A percentile compares a stretch with the other conserved stretches of the same genome.
phyloP scores from a whole-genome alignment of 2,329 filamentous ascomycete species.

The Trichoderma arundinaceum region DNA sequence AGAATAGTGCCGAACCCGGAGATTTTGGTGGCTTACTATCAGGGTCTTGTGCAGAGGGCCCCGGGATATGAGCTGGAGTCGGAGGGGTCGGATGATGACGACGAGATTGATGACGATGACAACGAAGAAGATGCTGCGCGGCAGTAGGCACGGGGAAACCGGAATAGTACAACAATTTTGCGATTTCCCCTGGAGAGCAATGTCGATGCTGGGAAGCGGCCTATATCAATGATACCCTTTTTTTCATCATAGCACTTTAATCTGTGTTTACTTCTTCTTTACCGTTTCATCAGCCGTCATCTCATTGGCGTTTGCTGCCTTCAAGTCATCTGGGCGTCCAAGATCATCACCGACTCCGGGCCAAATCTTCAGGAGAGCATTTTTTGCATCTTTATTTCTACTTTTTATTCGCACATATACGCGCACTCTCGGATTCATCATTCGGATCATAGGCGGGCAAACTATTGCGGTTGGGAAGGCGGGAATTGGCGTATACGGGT shows the following conservation, averaged over 20 bases:
- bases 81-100: constrained; percentile 44
- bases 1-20: constrained; percentile 96
- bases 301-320: constrained; percentile 6
- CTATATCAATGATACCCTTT: constrained; percentile 32
- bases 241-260: constrained; percentile 7
- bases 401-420: background rate
- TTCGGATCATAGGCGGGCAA: constrained; percentile 3
- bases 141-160: background rate
- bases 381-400: background rate
- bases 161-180: background rate
- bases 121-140: constrained; percentile 34
- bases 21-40: constrained; percentile 90
- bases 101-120: constrained; percentile 39
- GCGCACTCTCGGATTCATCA: constrained; percentile 5
- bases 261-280: constrained; percentile 12
- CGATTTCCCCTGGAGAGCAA: background rate
- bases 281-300: constrained; percentile 15
- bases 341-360: background rate
- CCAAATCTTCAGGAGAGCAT: background rate
- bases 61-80: constrained; percentile 60
- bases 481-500: constrained; percentile 9
- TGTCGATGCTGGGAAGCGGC: constrained; percentile 14
- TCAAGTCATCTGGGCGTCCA: background rate
- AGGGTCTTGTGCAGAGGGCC: constrained; percentile 75
- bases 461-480: background rate